Conservation (phyloP, 2,329 filamentous ascomycete species). For the Bipolaris zeicola region DNA sequence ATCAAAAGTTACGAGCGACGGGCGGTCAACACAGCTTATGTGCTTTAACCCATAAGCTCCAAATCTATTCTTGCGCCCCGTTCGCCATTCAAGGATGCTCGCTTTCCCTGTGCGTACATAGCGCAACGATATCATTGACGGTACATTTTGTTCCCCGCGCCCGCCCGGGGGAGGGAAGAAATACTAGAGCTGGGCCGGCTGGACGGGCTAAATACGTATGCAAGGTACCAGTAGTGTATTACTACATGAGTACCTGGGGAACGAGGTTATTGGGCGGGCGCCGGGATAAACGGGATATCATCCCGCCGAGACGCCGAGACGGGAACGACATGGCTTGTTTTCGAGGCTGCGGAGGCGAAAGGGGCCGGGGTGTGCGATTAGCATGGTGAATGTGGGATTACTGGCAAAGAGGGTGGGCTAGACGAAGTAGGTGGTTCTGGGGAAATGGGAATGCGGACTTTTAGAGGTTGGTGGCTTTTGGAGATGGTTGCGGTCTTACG, state of each 20-base stretch:
- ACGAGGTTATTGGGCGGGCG: neutral
- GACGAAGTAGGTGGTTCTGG: too few species aligned
- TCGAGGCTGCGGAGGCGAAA: too few species aligned
- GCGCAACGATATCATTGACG: slow-evolving; percentile 14
- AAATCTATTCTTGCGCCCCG: neutral
- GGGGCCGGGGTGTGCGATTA: too few species aligned
- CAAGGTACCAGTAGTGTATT: slow-evolving; percentile 10
- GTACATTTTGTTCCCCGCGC: slow-evolving; percentile 10
- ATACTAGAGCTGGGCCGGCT: neutral
- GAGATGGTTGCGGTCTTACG: too few species aligned
- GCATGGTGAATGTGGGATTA: too few species aligned
- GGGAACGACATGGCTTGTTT: neutral
- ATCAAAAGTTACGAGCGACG: neutral
- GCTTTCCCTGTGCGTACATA: neutral
- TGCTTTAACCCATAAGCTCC: neutral
- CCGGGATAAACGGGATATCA: slow-evolving; percentile 5
- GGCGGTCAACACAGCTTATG: neutral
- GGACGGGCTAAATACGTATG: slow-evolving; percentile 7
- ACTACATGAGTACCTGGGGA: neutral
- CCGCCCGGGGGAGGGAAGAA: neutral
- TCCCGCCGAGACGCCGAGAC: slow-evolving; percentile 9
- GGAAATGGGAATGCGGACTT: too few species aligned
- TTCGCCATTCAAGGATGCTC: neutral
- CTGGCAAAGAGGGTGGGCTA: too few species aligned
- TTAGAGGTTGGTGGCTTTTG: too few species aligned